Percentiles rank a stretch among this genome's conserved stretches.
These are phyloP conservation scores for Leucocoprinus leucothites DNA, from an alignment of 768 basidiomycete species.

Conservation along the genomic window DNA sequence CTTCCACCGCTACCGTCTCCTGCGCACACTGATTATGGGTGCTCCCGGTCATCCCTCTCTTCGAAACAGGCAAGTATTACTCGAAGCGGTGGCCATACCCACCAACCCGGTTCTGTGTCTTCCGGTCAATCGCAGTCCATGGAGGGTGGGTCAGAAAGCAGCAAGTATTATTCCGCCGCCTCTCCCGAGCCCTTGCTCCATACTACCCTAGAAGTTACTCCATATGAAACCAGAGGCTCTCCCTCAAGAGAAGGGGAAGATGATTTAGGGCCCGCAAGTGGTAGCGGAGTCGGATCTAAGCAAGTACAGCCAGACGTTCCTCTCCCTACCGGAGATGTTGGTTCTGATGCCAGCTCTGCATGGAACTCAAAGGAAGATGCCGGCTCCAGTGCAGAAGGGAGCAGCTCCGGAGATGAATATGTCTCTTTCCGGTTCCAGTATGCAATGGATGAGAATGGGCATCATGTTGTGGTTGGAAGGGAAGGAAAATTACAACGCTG, in stretches of 20 bases:
- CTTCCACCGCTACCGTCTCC: slow-evolving; percentile 31
- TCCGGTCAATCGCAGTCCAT: neutral
- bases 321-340: neutral
- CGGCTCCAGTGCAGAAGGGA: slow-evolving; percentile 13
- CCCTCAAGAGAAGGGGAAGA: neutral
- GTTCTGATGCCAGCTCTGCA: slow-evolving; percentile 11
- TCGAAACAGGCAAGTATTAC: slow-evolving; percentile 16
- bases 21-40: neutral
- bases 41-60: neutral
- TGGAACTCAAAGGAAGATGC: neutral
- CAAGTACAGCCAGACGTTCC: neutral
- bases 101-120: neutral
- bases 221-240: neutral
- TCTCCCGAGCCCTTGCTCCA: neutral
- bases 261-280: neutral
- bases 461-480: slow-evolving; percentile 67
- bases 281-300: neutral
- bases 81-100: neutral
- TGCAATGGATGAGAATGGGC: slow-evolving; percentile 57
- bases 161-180: neutral
- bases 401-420: slow-evolving; percentile 21
- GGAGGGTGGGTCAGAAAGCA: neutral
- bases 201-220: neutral
- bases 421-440: slow-evolving; percentile 68
- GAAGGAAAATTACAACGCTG: slow-evolving; percentile 65